Conservation (phyloP, 495 filamentous ascomycete genomes). For the Glonium stellatum region DNA sequence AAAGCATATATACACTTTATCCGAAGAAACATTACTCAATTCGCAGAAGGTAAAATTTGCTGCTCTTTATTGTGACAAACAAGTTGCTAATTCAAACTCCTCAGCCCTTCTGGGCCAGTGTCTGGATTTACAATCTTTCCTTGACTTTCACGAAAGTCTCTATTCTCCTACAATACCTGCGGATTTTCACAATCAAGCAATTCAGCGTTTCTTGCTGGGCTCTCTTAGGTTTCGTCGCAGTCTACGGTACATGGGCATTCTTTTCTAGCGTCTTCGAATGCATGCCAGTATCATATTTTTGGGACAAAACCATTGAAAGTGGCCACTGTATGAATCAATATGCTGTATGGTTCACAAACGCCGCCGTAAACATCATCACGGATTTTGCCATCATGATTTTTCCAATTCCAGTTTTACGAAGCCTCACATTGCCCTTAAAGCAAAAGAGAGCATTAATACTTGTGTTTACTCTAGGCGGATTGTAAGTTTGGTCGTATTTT, state of each 20-base stretch:
- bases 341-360: constrained; percentile 45
- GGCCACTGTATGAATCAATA: constrained; percentile 42
- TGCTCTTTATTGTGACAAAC: not conserved
- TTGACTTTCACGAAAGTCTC: constrained; percentile 20
- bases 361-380: constrained; percentile 46
- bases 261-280: constrained; percentile 33
- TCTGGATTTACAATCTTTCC: constrained; percentile 21
- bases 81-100: not conserved
- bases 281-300: constrained; percentile 31
- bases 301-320: constrained; percentile 28
- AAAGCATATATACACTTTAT: not conserved
- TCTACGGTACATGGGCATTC: constrained; percentile 28
- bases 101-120: constrained; percentile 16
- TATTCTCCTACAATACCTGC: constrained; percentile 21
- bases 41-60: not conserved
- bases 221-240: constrained; percentile 21
- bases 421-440: constrained; percentile 24
- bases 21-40: not conserved
- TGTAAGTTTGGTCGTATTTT: constrained; percentile 22
- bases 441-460: constrained; percentile 29
- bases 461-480: constrained; percentile 31
- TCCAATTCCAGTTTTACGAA: constrained; percentile 28
- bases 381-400: constrained; percentile 44
- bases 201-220: constrained; percentile 23
- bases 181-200: constrained; percentile 17